Evolutionary conservation across 2,329 filamentous ascomycete species (phyloP).

Genomic region (Amesomyces nigricolor): DNA sequence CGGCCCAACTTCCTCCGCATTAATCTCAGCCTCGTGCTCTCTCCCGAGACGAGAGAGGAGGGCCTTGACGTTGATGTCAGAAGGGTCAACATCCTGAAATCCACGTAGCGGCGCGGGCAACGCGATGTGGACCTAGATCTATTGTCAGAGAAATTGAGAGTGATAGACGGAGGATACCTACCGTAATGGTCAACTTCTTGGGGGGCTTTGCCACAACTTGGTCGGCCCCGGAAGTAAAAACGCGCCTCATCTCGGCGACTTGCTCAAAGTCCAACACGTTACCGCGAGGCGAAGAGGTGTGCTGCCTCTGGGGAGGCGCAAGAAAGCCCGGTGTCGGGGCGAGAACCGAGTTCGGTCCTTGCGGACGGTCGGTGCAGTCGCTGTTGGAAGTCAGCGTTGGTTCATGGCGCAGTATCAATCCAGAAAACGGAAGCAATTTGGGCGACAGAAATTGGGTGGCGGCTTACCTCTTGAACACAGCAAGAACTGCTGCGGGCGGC

Average conservation of each 20-base stretch:
- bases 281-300: not conserved
- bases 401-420: not conserved
- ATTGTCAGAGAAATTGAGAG: not conserved
- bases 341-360: not conserved
- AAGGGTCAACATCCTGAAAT: slow-evolving; percentile 17
- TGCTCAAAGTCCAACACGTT: not conserved
- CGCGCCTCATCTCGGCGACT: not conserved
- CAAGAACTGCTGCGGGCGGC: not conserved
- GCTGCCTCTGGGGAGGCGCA: not conserved
- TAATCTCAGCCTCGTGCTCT: slow-evolving; percentile 1
- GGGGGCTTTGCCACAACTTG: not conserved
- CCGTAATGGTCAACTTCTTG: slow-evolving; percentile 1
- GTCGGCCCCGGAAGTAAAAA: not conserved
- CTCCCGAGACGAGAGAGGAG: slow-evolving; percentile 9
- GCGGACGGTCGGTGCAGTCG: not conserved
- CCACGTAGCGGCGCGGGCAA: slow-evolving; percentile 13
- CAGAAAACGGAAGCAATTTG: not conserved
- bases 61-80: slow-evolving; percentile 5
- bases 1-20: slow-evolving; percentile 1
- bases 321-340: not conserved
- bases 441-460: too few species aligned
- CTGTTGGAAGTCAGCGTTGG: not conserved
- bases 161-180: not conserved
- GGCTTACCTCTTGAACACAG: not conserved
- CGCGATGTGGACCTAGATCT: slow-evolving; percentile 7